Evolutionary conservation across 257 asterid genomes (phyloP), one percentile per base, ranked within the genome.

Genomic region (Avicennia marina): DNA sequence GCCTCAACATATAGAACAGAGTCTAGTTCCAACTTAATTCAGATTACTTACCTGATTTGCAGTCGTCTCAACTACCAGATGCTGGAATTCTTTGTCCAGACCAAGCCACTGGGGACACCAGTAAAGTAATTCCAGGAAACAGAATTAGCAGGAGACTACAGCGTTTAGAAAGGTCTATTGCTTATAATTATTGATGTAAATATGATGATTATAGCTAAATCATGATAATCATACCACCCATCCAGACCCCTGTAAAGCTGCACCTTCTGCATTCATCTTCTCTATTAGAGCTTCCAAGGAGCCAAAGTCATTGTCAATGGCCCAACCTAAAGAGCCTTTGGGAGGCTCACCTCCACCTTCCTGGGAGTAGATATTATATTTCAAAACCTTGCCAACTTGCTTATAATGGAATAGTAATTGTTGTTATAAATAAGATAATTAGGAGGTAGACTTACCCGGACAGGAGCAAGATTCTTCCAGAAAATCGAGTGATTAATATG

Each of bases 391-490:
- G n/a, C n/a, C n/a, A n/a, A n/a, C n/a, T 29, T 4, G 34, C 7
- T 4, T 8, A 4, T 8, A 1, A 29, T 29, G 8, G 34, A 29
- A 29, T 29, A 29, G 34, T 4, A 29, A 4, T 29, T 29, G 8
- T 29, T 4, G 8, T 8, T 29, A 29, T 29, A 4, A 47, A 7
- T 2, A 11, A n/a, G 39, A 4, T 22, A 51, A 7, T 4, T 44
- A 41, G 38, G 27, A 48, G 63, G 63, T 31, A 58, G 17, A 74
- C 93, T 64, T 73, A 86, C 96, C 47, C 73, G 73, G 62, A 66
- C 58, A 26, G 97, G 95, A 46, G 96, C 84, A 68, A 90, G 94
- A 69, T 84, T 90, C 73, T 84, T 78, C 97, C 97, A 90, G 83
- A 90, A 90, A 59, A 90, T 84, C 11, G 97, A 82, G 81, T 90